These are phyloP conservation scores for Ilyonectria robusta DNA, from an alignment of 2,329 filamentous ascomycete species.

Conservation along the genomic window DNA sequence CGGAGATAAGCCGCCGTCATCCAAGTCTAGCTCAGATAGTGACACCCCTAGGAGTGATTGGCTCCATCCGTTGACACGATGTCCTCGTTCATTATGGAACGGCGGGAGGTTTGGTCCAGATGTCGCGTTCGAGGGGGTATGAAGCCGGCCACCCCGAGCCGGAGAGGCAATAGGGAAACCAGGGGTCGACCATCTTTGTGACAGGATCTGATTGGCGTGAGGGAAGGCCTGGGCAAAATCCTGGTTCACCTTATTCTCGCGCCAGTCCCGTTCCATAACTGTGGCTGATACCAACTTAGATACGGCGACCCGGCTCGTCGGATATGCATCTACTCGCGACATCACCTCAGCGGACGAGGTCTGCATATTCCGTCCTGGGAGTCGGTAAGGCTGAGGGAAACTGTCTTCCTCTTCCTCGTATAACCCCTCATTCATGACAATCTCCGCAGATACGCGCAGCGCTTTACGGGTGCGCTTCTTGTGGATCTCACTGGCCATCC, in stretches of 20 bases:
- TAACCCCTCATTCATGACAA: conserved; percentile 93
- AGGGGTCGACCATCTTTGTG: conserved; percentile 40
- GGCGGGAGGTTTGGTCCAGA: neutral
- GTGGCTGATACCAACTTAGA: conserved; percentile 55
- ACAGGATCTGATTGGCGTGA: conserved; percentile 48
- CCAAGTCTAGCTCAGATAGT: too few relatives aligned
- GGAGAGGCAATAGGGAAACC: conserved; percentile 22
- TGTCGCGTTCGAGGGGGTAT: conserved; percentile 41
- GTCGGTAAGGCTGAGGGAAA: conserved; percentile 75
- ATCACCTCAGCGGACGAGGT: conserved; percentile 74
- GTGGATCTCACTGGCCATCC: conserved; percentile 91
- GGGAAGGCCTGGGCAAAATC: conserved; percentile 64
- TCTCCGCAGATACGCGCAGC: conserved; percentile 85
- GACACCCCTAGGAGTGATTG: too few relatives aligned
- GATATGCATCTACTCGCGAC: conserved; percentile 67
- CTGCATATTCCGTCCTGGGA: conserved; percentile 74
- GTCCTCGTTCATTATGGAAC: too few relatives aligned
- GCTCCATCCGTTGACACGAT: too few relatives aligned
- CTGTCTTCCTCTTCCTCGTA: conserved; percentile 96
- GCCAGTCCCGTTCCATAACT: conserved; percentile 52
- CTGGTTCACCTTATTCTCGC: conserved; percentile 62
- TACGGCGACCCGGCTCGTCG: conserved; percentile 60
- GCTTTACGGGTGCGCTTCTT: conserved; percentile 87
- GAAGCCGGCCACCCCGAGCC: conserved; percentile 21
- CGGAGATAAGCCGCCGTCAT: too few relatives aligned